These are phyloP conservation scores for Sugiyamaella pinicola DNA, from an alignment of 1,139 yeast genomes.

Conservation along the genomic window DNA sequence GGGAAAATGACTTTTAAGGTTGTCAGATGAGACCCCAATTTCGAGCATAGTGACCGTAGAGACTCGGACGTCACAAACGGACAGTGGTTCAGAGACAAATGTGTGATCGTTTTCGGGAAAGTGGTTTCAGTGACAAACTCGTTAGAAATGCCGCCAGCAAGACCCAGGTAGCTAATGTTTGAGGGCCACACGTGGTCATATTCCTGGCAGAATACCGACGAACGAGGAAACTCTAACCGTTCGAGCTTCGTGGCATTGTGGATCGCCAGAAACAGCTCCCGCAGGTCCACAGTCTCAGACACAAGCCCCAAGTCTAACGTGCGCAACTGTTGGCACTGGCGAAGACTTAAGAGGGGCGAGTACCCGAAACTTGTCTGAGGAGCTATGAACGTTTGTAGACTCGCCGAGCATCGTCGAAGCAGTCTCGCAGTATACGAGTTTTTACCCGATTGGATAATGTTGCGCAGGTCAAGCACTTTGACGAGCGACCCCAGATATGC, in stretches of 20 bases:
- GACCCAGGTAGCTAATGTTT: constrained; percentile 64
- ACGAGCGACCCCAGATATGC: constrained; percentile 41
- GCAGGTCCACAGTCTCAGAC: constrained; percentile 83
- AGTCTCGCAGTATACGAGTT: constrained; percentile 86
- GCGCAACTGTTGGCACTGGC: constrained; percentile 64
- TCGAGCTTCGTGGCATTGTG: constrained; percentile 62
- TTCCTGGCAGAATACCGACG: constrained; percentile 75
- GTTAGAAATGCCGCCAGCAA: constrained; percentile 89
- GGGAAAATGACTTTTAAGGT: constrained; percentile 77
- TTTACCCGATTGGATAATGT: constrained; percentile 88
- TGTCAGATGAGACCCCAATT: constrained; percentile 65
- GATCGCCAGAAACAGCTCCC: constrained; percentile 76
- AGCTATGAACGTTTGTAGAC: constrained; percentile 71
- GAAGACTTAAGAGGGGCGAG: constrained; percentile 79
- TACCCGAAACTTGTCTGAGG: constrained; percentile 95
- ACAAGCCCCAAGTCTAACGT: constrained; percentile 83
- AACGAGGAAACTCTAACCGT: constrained; percentile 82
- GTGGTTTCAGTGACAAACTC: constrained; percentile 66
- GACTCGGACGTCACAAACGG: constrained; percentile 65
- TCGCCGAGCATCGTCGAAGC: constrained; percentile 69
- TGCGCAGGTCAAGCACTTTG: constrained; percentile 62
- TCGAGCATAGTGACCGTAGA: constrained; percentile 60
- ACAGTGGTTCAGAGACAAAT: constrained; percentile 83
- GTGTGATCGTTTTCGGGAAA: constrained; percentile 71
- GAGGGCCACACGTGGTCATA: constrained; percentile 72